Evolutionary conservation across 2,329 filamentous ascomycete genomes (phyloP).

Genomic region (Talaromyces sp.): DNA sequence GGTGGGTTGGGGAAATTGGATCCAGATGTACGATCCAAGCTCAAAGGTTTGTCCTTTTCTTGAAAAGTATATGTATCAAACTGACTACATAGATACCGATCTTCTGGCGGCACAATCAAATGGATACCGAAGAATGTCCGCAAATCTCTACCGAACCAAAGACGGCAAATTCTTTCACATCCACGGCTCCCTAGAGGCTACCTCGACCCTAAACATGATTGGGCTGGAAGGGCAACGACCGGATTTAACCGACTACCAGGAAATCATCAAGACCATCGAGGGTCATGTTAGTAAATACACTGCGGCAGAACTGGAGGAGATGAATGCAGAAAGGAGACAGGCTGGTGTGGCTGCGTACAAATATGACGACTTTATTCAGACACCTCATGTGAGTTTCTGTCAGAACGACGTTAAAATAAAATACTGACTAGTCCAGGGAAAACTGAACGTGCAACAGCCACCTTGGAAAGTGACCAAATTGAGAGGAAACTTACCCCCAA

Average conservation of each 20-base stretch:
- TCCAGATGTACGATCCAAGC: slow-evolving; percentile 31
- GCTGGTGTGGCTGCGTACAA: slow-evolving; percentile 59
- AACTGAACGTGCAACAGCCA: slow-evolving; percentile 31
- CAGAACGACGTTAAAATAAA: background rate
- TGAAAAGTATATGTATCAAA: too few species aligned
- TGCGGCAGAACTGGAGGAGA: slow-evolving; percentile 52
- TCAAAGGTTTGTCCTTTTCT: slow-evolving; percentile 29
- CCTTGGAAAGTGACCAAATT: slow-evolving; percentile 32
- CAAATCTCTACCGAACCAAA: slow-evolving; percentile 67
- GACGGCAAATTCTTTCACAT: slow-evolving; percentile 69
- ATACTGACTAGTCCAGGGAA: slow-evolving; percentile 13
- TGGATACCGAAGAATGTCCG: slow-evolving; percentile 66
- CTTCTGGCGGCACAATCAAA: slow-evolving; percentile 66
- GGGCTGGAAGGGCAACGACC: slow-evolving; percentile 60
- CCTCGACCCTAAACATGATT: slow-evolving; percentile 65
- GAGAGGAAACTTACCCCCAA: slow-evolving; percentile 23
- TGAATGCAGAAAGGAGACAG: slow-evolving; percentile 54
- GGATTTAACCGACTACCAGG: slow-evolving; percentile 56
- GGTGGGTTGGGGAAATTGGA: slow-evolving; percentile 36
- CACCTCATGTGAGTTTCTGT: slow-evolving; percentile 41
- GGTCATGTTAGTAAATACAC: slow-evolving; percentile 54
- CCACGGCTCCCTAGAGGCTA: slow-evolving; percentile 69
- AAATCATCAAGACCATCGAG: slow-evolving; percentile 58
- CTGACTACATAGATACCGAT: slow-evolving; percentile 55
- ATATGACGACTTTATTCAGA: slow-evolving; percentile 56